phyloP scores from a whole-genome alignment of 2,329 filamentous ascomycete species.

The Fusarium sp. region DNA sequence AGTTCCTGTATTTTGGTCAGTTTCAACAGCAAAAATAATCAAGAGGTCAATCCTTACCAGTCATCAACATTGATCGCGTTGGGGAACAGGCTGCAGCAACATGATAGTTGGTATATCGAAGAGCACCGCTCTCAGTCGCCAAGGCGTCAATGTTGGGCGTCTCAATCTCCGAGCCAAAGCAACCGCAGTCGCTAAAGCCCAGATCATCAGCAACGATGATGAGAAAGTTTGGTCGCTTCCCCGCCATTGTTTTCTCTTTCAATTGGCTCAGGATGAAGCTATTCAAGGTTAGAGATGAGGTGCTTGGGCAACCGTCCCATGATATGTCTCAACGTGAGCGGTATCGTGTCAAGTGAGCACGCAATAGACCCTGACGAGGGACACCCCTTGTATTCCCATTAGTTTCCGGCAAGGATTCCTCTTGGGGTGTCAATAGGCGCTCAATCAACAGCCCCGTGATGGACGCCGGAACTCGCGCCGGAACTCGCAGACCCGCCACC shows the following conservation, averaged over 20 bases:
- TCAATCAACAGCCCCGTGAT: not conserved
- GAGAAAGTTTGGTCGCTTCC: conserved; percentile 49
- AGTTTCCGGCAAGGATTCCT: not conserved
- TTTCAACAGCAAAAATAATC: not conserved
- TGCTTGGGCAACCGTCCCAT: not conserved
- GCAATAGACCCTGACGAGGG: not conserved
- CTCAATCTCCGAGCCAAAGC: conserved; percentile 49
- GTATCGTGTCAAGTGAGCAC: not conserved
- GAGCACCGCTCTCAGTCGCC: conserved; percentile 56
- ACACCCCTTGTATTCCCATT: not conserved
- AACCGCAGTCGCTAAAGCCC: conserved; percentile 48
- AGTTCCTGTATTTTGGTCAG: conserved; percentile 57
- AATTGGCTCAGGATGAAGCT: not conserved
- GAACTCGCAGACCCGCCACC: not conserved
- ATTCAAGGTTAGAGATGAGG: not conserved
- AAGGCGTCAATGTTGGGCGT: conserved; percentile 48
- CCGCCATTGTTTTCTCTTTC: not conserved
- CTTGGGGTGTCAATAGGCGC: not conserved
- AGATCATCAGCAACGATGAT: conserved; percentile 52
- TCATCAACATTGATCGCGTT: conserved; percentile 74
- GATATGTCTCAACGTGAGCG: not conserved
- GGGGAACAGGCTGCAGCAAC: conserved; percentile 74
- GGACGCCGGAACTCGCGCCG: not conserved
- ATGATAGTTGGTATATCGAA: conserved; percentile 74
- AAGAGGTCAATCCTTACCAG: conserved; percentile 43